These are phyloP conservation scores for Lichtheimia ramosa DNA, from an alignment of 371 early-diverging fungal species.

Conservation along the genomic window DNA sequence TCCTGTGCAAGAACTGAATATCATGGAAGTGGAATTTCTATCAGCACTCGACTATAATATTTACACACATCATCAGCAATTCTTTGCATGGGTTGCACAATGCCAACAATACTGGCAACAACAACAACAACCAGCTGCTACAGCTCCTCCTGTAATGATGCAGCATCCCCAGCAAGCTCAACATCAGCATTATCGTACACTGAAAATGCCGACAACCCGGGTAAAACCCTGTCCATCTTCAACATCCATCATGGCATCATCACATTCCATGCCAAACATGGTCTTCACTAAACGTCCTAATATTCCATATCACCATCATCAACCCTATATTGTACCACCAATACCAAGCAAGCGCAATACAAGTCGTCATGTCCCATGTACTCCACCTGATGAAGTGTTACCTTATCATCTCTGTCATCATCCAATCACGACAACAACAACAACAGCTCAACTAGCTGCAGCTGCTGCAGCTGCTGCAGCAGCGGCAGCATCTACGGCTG, in stretches of 20 bases:
- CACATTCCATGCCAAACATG: too few relatives aligned
- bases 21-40: conserved; percentile 77
- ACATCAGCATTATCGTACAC: background rate
- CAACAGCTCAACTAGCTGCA: background rate
- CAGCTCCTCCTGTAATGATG: background rate
- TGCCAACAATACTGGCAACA: conserved; percentile 23
- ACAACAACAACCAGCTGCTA: conserved; percentile 6
- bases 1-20: conserved; percentile 63
- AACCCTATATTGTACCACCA: background rate
- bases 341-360: conserved; percentile 5
- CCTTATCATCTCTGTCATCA: too few relatives aligned
- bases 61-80: conserved; percentile 37
- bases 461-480: background rate
- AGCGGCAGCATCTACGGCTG: background rate
- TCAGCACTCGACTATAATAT: conserved; percentile 56
- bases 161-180: background rate
- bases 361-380: conserved; percentile 12
- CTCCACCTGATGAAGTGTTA: conserved; percentile 15
- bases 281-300: too few relatives aligned
- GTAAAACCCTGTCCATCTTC: background rate
- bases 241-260: background rate
- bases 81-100: conserved; percentile 39
- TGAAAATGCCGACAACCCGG: too few relatives aligned
- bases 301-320: background rate
- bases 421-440: background rate